phyloP scores from a whole-genome alignment of 2,329 filamentous ascomycete genomes.

The Stagonosporopsis rhizophila region DNA sequence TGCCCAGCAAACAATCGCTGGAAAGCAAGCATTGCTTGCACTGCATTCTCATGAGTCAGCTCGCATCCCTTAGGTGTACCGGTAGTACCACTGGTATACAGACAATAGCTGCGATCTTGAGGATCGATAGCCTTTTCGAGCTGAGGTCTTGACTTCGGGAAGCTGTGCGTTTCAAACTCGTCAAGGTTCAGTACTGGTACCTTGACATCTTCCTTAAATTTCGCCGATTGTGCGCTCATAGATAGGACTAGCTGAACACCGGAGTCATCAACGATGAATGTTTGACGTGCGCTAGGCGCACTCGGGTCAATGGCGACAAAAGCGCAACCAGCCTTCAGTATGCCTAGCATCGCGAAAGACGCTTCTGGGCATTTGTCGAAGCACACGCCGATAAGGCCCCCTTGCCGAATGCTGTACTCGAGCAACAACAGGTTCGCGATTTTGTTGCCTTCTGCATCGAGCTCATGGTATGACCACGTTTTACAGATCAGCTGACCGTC shows the following conservation, averaged over 20 bases:
- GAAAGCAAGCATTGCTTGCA: conserved; percentile 90
- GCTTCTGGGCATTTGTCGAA: conserved; percentile 88
- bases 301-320: conserved; percentile 82
- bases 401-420: conserved; percentile 57
- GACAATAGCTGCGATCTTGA: conserved; percentile 75
- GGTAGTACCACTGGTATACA: conserved; percentile 89
- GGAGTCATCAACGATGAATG: conserved; percentile 81
- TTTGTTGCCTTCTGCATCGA: conserved; percentile 74
- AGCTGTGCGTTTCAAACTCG: conserved; percentile 41
- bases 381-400: conserved; percentile 74
- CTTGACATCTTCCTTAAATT: conserved; percentile 43
- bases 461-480: conserved; percentile 76
- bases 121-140: conserved; percentile 43
- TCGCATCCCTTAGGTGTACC: conserved; percentile 88
- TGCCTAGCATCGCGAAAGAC: conserved; percentile 80
- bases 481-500: conserved; percentile 55
- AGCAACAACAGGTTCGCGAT: conserved; percentile 72
- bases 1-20: conserved; percentile 76
- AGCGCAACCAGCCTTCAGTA: conserved; percentile 81
- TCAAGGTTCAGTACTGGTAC: conserved; percentile 58
- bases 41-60: conserved; percentile 85
- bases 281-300: conserved; percentile 74
- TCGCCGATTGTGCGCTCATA: conserved; percentile 54
- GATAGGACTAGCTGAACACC: conserved; percentile 69
- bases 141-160: conserved; percentile 46